Evolutionary conservation across 2,329 filamentous ascomycete genomes (phyloP).

Genomic region (Talaromyces sp.): DNA sequence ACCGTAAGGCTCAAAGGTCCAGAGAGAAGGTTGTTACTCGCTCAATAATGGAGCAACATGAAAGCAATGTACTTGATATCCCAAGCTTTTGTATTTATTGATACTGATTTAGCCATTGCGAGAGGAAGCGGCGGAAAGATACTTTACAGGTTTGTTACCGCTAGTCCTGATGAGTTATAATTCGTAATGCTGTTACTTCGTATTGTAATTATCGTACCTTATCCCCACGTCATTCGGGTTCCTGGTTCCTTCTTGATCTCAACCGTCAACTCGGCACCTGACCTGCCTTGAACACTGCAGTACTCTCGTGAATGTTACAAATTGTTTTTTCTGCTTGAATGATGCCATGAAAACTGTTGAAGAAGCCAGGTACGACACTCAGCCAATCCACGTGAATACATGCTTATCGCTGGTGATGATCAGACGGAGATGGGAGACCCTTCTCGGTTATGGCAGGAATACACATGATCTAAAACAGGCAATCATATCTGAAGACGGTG

Average conservation of each 20-base stretch:
- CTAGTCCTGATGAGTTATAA: neutral
- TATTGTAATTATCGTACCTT: neutral
- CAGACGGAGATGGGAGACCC: conserved; percentile 66
- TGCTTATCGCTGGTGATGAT: conserved; percentile 1
- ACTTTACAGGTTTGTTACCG: neutral
- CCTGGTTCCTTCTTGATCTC: conserved; percentile 17
- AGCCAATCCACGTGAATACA: neutral
- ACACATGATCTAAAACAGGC: conserved; percentile 62
- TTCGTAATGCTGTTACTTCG: neutral
- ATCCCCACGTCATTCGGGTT: conserved; percentile 14
- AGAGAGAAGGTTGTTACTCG: too few species aligned
- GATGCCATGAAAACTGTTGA: conserved; percentile 53
- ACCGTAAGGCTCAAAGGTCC: neutral
- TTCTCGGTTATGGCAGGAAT: conserved; percentile 53
- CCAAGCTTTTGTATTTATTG: neutral
- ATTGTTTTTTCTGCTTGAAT: conserved; percentile 6
- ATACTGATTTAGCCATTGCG: neutral
- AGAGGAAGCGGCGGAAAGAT: neutral
- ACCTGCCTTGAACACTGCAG: neutral
- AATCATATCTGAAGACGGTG: conserved; percentile 57
- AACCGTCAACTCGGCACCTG: neutral
- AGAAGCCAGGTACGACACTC: conserved; percentile 49
- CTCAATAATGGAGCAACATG: neutral
- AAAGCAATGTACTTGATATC: neutral
- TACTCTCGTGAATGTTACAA: neutral